Evolutionary conservation across 805 yeast species (phyloP).

Genomic region (Grigorovia jiainica): DNA sequence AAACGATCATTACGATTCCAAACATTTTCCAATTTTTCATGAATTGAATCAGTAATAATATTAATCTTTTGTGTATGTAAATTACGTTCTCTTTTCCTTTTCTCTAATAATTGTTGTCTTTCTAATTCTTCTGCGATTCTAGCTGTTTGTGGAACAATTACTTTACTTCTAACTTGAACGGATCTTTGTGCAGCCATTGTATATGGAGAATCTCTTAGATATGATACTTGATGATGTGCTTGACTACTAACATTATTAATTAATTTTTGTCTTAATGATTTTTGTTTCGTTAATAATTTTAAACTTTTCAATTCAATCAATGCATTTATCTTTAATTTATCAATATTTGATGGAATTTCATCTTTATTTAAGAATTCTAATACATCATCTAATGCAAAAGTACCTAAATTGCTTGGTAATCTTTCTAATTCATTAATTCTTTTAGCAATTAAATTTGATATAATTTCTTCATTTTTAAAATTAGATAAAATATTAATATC

Average conservation of each 20-base stretch:
- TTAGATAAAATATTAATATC: conserved; percentile 36
- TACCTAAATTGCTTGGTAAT: conserved; percentile 62
- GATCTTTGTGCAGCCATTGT: conserved; percentile 63
- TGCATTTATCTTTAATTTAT: conserved; percentile 54
- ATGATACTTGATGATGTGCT: conserved; percentile 46
- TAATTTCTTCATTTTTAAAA: conserved; percentile 40
- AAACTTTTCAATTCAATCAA: conserved; percentile 62
- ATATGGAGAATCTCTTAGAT: conserved; percentile 43
- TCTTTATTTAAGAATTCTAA: conserved; percentile 36
- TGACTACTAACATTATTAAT: conserved; percentile 44
- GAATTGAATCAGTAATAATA: conserved; percentile 27
- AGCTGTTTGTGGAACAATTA: conserved; percentile 65
- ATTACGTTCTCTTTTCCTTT: conserved; percentile 40
- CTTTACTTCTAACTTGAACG: conserved; percentile 56
- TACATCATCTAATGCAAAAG: conserved; percentile 37
- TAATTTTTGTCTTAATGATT: conserved; percentile 53
- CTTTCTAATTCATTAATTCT: conserved; percentile 54
- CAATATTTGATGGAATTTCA: conserved; percentile 38
- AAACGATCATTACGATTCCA: conserved; percentile 22
- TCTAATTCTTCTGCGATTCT: conserved; percentile 67
- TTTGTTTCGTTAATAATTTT: conserved; percentile 58
- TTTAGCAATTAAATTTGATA: conserved; percentile 44
- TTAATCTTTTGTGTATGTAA: conserved; percentile 42
- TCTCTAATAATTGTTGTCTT: conserved; percentile 58
- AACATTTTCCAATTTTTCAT: conserved; percentile 20